Evolutionary conservation across 192 early-diverging fungal genomes (phyloP), one percentile per base, ranked within the genome.

Genomic region (Coemansia sp.): DNA sequence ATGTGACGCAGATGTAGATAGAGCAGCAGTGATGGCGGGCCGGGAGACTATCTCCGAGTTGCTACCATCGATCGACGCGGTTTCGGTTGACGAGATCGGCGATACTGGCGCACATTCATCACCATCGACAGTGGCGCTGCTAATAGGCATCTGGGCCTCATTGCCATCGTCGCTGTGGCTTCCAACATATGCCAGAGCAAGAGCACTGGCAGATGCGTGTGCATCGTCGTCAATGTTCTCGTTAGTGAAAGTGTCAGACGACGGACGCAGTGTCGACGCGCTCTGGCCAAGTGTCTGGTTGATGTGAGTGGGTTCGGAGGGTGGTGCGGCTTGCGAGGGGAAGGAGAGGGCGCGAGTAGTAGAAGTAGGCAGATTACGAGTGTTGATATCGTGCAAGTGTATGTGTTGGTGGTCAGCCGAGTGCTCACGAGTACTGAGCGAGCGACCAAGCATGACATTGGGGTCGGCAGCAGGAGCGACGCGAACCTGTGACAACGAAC

Each of bases 231-330:
- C 52, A 41, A 40, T 70, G 44, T 68, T 66, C 4, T 74, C 80
- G 27, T 70, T 68, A 10, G 74, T 73, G 24, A 76, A 76, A 3
- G 80, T 82, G 60, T 82, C 80, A 2, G 80, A 82, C 49, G 80
- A 82, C 40, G 80, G 75, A 12, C 80, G 72, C 40, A 82, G 64
- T 18, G 80, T 82, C 44, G 80, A 82, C 20, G 75, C 55, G 58
- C 80, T 82, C 24, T 72, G 80, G 40, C 68, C 80, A 34, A 82
- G 71, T 3, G 52, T 61, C 39, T 81, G 80, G 55, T 39, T 71
- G 33, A 58, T 38, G 22, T 43, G 39, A 3, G 65, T 52, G n/a
- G 74, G 69, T 43, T 71, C 63, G 16, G 57, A 41, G 13, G 64
- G 64, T 34, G 64, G 41, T 3, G 46, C 46, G 64, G 22, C 46